Evolutionary conservation across 192 early-diverging fungal species (phyloP).

Genomic region (Diversispora eburnea): DNA sequence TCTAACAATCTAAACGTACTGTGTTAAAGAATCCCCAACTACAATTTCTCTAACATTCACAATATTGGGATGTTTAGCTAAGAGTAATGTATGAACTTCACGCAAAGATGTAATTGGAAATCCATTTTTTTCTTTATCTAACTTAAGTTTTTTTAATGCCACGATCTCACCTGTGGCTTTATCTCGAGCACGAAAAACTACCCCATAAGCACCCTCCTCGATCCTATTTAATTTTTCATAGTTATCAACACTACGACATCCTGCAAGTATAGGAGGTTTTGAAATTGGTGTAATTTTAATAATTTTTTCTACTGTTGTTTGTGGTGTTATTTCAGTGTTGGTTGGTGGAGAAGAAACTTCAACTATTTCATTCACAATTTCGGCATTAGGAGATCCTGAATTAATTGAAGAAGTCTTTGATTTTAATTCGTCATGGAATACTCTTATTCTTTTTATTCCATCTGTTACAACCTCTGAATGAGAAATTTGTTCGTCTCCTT

Average conservation of each 20-base stretch:
- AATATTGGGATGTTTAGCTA: constrained; percentile 81
- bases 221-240: constrained; percentile 96
- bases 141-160: constrained; percentile 55
- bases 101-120: constrained; percentile 77
- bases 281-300: constrained; percentile 24
- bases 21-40: constrained; percentile 57
- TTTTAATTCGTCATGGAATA: background rate
- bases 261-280: constrained; percentile 45
- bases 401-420: background rate
- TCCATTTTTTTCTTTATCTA: constrained; percentile 62
- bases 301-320: background rate
- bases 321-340: background rate
- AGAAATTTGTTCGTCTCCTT: background rate
- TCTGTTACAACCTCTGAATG: background rate
- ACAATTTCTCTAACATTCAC: constrained; percentile 79
- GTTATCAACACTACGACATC: constrained; percentile 72
- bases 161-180: constrained; percentile 68
- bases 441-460: background rate
- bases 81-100: constrained; percentile 70
- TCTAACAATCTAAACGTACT: constrained; percentile 40
- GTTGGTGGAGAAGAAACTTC: background rate
- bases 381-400: background rate
- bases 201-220: constrained; percentile 94
- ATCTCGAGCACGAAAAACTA: constrained; percentile 91
- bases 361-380: background rate